Evolutionary conservation across 495 filamentous ascomycete species (phyloP).

Genomic region (Cryomyces minteri): DNA sequence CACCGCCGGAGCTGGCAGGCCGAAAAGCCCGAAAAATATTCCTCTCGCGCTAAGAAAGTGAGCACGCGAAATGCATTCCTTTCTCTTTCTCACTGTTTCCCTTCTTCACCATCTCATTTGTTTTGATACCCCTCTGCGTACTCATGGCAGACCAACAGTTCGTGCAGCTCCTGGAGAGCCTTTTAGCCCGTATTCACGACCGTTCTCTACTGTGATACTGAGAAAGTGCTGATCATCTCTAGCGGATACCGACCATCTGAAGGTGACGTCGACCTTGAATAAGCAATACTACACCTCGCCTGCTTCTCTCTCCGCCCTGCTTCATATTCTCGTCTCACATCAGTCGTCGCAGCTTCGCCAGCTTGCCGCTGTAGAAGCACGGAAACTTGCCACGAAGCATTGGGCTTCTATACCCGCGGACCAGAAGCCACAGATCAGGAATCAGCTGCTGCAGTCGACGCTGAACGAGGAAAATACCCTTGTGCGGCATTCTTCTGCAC

Average conservation of each 20-base stretch:
- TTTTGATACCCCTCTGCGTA: neutral
- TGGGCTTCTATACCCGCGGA: slow-evolving; percentile 45
- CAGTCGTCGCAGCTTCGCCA: slow-evolving; percentile 57
- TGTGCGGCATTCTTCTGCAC: slow-evolving; percentile 70
- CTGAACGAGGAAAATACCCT: slow-evolving; percentile 55
- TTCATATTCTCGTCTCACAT: slow-evolving; percentile 69
- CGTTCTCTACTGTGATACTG: neutral
- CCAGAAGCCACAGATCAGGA: slow-evolving; percentile 61
- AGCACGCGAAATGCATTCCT: neutral
- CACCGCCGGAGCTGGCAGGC: no score
- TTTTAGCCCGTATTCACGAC: slow-evolving; percentile 23
- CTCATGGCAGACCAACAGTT: slow-evolving; percentile 29
- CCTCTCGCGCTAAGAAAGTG: no score
- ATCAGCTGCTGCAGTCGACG: slow-evolving; percentile 64
- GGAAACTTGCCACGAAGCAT: slow-evolving; percentile 67
- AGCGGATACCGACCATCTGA: slow-evolving; percentile 69
- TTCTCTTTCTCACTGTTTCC: neutral
- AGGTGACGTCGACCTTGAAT: slow-evolving; percentile 79
- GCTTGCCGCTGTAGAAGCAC: slow-evolving; percentile 73
- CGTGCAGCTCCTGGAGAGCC: slow-evolving; percentile 24
- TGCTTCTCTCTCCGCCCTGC: slow-evolving; percentile 59
- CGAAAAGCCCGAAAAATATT: no score
- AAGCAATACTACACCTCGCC: slow-evolving; percentile 82
- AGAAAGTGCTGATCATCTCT: neutral
- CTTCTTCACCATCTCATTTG: neutral